phyloP scores from a whole-genome alignment of 441 rosid species.

The Flueggea neowawraea region DNA sequence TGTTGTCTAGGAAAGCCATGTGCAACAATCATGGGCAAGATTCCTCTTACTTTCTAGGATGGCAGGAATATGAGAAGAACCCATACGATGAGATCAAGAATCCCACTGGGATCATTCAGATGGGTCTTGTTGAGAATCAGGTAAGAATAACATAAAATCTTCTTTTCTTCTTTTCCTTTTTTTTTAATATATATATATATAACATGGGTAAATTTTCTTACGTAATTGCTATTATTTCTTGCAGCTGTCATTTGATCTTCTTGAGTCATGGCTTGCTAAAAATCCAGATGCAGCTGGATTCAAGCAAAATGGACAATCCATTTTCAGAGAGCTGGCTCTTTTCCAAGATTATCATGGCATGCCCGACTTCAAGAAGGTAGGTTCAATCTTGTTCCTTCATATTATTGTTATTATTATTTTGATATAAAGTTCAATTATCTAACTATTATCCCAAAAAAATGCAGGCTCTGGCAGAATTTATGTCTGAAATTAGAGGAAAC shows the following conservation, averaged over 20 bases:
- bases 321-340: slow-evolving; percentile 90
- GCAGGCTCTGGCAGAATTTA: slow-evolving; percentile 85
- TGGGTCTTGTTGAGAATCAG: slow-evolving; percentile 99
- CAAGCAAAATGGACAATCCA: slow-evolving; percentile 68
- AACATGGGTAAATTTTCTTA: no score
- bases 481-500: slow-evolving; percentile 88
- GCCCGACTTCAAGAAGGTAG: slow-evolving; percentile 74
- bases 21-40: slow-evolving; percentile 88
- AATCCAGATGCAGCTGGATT: slow-evolving; percentile 74
- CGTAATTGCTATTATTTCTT: slow-evolving; percentile 2
- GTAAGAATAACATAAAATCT: slow-evolving; percentile 16
- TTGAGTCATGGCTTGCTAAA: slow-evolving; percentile 74
- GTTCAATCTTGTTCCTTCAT: neutral
- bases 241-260: slow-evolving; percentile 79
- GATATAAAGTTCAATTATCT: neutral
- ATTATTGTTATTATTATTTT: neutral
- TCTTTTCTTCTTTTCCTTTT: neutral
- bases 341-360: slow-evolving; percentile 96
- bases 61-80: slow-evolving; percentile 92
- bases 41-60: slow-evolving; percentile 92
- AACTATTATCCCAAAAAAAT: neutral
- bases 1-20: slow-evolving; percentile 72
- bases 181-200: neutral
- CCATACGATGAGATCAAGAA: slow-evolving; percentile 70
- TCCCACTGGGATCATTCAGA: slow-evolving; percentile 83